These are phyloP conservation scores for Colletotrichum zoysiae DNA, from an alignment of 2,329 filamentous ascomycete species.

Conservation along the genomic window DNA sequence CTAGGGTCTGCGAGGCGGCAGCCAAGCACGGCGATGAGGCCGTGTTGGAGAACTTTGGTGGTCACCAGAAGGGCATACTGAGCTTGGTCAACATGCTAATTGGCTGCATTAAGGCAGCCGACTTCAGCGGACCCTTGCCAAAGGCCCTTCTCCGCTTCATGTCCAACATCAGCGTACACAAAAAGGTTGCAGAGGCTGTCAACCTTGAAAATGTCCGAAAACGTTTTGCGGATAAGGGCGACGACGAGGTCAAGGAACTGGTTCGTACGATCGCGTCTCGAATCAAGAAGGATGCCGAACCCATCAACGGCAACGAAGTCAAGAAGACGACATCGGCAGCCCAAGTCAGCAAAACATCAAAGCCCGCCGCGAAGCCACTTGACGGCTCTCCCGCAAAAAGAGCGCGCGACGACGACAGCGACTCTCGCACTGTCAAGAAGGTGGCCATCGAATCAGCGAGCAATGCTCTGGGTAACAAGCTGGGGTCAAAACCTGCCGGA, in stretches of 20 bases:
- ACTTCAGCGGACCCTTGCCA: slow-evolving; percentile 66
- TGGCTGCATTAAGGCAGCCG: slow-evolving; percentile 64
- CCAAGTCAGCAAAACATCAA: slow-evolving; percentile 44
- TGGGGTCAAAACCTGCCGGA: slow-evolving; percentile 51
- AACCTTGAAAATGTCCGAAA: slow-evolving; percentile 76
- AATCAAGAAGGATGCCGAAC: slow-evolving; percentile 53
- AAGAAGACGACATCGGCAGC: slow-evolving; percentile 43
- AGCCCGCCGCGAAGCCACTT: slow-evolving; percentile 49
- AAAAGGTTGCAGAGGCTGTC: slow-evolving; percentile 71
- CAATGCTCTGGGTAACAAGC: slow-evolving; percentile 55
- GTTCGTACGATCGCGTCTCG: slow-evolving; percentile 68
- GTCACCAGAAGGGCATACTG: slow-evolving; percentile 68
- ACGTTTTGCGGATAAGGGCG: slow-evolving; percentile 73
- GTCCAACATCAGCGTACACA: slow-evolving; percentile 71
- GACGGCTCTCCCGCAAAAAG: slow-evolving; percentile 52
- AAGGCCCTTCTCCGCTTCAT: slow-evolving; percentile 71
- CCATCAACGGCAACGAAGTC: slow-evolving; percentile 45
- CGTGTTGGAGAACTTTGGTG: slow-evolving; percentile 69
- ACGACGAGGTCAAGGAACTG: slow-evolving; percentile 72
- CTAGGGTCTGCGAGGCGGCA: slow-evolving; percentile 65
- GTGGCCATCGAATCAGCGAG: slow-evolving; percentile 56
- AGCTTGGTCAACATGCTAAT: slow-evolving; percentile 67
- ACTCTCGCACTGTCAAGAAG: slow-evolving; percentile 57
- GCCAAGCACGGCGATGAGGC: slow-evolving; percentile 66
- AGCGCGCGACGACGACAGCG: slow-evolving; percentile 55